Percentiles rank a stretch among this genome's conserved stretches.
These are phyloP conservation scores for Antrodiella citrinella DNA, from an alignment of 768 basidiomycete genomes.

Conservation along the genomic window DNA sequence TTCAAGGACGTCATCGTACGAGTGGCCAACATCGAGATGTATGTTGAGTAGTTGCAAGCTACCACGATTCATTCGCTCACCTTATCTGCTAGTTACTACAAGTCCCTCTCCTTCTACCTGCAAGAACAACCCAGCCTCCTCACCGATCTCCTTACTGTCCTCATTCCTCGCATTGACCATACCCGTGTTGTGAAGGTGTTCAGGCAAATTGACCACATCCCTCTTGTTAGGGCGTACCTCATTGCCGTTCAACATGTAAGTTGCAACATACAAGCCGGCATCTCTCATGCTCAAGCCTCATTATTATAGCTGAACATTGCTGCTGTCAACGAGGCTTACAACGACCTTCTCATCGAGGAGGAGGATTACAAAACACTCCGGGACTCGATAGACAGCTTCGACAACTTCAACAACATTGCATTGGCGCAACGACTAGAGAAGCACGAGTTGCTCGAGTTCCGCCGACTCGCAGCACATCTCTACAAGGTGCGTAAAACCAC, in stretches of 20 bases:
- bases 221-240: conserved; percentile 91
- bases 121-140: conserved; percentile 89
- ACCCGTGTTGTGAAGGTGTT: conserved; percentile 93
- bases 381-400: conserved; percentile 96
- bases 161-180: conserved; percentile 94
- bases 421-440: conserved; percentile 82
- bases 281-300: neutral
- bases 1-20: conserved; percentile 98
- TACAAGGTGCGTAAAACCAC: conserved; percentile 62
- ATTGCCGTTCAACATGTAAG: conserved; percentile 92
- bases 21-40: conserved; percentile 97
- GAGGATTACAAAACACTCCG: conserved; percentile 98
- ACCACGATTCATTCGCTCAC: neutral
- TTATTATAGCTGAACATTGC: conserved; percentile 76
- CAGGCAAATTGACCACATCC: conserved; percentile 91
- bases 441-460: conserved; percentile 91
- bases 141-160: conserved; percentile 86
- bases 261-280: too few relatives aligned
- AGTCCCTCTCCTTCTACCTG: conserved; percentile 88
- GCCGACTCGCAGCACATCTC: conserved; percentile 87
- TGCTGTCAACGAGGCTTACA: conserved; percentile 97
- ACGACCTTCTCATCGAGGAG: conserved; percentile 96
- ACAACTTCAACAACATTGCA: conserved; percentile 90
- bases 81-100: conserved; percentile 67
- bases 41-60: conserved; percentile 19